These are phyloP conservation scores for Leccinum obscurum DNA, from an alignment of 768 basidiomycete species.

Conservation along the genomic window DNA sequence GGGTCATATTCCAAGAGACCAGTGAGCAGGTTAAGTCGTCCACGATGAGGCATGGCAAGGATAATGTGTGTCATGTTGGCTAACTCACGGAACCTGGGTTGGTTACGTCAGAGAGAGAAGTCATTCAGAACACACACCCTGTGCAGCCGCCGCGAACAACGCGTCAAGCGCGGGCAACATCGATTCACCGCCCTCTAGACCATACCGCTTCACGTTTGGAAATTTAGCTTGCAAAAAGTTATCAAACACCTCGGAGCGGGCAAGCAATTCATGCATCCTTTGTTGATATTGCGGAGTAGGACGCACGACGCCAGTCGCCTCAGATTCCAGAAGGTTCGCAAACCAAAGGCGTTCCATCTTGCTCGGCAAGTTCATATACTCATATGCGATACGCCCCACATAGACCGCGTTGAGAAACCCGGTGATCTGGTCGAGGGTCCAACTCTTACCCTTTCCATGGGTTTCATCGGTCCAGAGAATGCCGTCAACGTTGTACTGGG, in stretches of 20 bases:
- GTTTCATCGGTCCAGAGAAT: constrained; percentile 66
- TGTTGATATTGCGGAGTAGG: constrained; percentile 42
- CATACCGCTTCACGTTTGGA: constrained; percentile 85
- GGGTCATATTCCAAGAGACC: constrained; percentile 70
- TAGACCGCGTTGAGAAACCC: constrained; percentile 72
- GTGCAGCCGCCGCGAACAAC: constrained; percentile 66
- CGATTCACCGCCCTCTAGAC: constrained; percentile 90
- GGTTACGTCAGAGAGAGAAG: not conserved
- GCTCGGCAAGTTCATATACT: constrained; percentile 87
- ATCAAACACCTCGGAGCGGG: constrained; percentile 79
- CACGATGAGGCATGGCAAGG: constrained; percentile 86
- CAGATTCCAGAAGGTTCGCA: constrained; percentile 75
- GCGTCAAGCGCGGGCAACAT: constrained; percentile 88
- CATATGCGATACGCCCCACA: constrained; percentile 84
- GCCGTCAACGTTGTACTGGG: constrained; percentile 71
- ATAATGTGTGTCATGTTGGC: constrained; percentile 73
- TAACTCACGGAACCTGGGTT: constrained; percentile 18
- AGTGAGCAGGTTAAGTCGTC: constrained; percentile 82
- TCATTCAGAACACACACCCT: constrained; percentile 38
- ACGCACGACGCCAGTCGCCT: constrained; percentile 32
- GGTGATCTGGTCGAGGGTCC: constrained; percentile 72
- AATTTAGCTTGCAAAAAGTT: constrained; percentile 86
- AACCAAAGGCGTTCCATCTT: constrained; percentile 91
- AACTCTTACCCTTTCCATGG: constrained; percentile 40
- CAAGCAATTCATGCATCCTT: constrained; percentile 68